Evolutionary conservation across 495 filamentous ascomycete species (phyloP).

Genomic region (Penicillium verhagenii): DNA sequence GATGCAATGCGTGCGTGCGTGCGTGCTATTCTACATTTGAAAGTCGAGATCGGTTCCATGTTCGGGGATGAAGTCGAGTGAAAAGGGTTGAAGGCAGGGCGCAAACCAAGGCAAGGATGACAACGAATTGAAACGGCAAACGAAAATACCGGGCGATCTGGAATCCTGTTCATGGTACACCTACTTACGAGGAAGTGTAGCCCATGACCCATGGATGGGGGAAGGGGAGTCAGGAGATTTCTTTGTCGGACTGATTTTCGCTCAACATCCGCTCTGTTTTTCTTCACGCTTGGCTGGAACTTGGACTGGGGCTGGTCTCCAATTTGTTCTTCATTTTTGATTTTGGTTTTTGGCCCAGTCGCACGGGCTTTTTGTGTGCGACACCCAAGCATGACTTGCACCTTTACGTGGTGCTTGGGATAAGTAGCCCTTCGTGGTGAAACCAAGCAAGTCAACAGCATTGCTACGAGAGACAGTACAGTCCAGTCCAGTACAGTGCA

Average conservation of each 20-base stretch:
- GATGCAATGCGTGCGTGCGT: too few species aligned
- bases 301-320: background rate
- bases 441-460: constrained; percentile 16
- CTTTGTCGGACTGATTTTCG: too few species aligned
- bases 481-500: background rate
- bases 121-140: too few species aligned
- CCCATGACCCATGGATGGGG: constrained; percentile 6
- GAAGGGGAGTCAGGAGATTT: background rate
- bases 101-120: too few species aligned
- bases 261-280: background rate
- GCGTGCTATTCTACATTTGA: too few species aligned
- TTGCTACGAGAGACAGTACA: too few species aligned
- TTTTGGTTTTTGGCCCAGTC: constrained; percentile 6
- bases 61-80: background rate
- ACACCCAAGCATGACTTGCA: constrained; percentile 10
- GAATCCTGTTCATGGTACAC: background rate
- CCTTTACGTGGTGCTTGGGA: constrained; percentile 16
- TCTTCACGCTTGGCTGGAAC: background rate
- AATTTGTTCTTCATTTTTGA: background rate
- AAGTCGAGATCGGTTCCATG: background rate
- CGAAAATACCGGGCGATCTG: background rate
- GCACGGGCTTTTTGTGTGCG: constrained; percentile 8
- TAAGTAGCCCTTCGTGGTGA: constrained; percentile 12
- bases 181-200: too few species aligned
- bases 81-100: background rate